Evolutionary conservation across 306 rosid species (phyloP), one percentile per base, ranked within the genome.

Genomic region (Begonia loranthoides): DNA sequence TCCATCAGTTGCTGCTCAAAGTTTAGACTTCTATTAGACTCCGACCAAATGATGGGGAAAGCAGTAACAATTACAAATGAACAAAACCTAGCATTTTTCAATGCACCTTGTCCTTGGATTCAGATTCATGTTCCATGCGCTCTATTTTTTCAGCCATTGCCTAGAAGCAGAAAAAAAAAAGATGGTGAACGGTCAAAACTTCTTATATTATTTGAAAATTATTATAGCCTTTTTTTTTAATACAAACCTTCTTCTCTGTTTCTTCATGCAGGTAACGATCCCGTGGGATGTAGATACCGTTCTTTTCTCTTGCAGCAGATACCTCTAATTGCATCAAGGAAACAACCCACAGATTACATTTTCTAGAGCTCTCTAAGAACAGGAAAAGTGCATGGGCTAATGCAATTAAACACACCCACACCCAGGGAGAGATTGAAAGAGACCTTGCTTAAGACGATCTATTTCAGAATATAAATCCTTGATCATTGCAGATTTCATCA

Each of bases 401-500:
- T 55, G 48, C 45, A 15, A 15, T 16, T 33, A 41, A 53, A 63
- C 53, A 13, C 28, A 13, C 33, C 3, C 28, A 45, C 44, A 55
- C 7, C 3, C 3, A 19, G 5, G 7, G 34, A 38, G 51, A 57
- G 62, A 36, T 45, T 46, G 34, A 28, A 5, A 57, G 17, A 51
- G 57, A 87, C 96, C 99, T 92, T 92, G 99, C 80, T 92, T 92
- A 50, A 92, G 88, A 58, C 93, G 75, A 72, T 87, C 96, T 61
- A 87, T 92, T 68, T 87, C 99, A 66, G 93, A 71, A 73, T 92
- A 92, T 71, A 92, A 77, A 70, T 92, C 99, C 73, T 86, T 92
- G 49, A 92, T 92, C 81, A 92, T 51, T 36, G 99, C 96, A 71
- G 99, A 87, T 70, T 92, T 92, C 99, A 92, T 87, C 99, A 92